Conservation (phyloP, 2,329 filamentous ascomycete species). For the Cytospora piceae region DNA sequence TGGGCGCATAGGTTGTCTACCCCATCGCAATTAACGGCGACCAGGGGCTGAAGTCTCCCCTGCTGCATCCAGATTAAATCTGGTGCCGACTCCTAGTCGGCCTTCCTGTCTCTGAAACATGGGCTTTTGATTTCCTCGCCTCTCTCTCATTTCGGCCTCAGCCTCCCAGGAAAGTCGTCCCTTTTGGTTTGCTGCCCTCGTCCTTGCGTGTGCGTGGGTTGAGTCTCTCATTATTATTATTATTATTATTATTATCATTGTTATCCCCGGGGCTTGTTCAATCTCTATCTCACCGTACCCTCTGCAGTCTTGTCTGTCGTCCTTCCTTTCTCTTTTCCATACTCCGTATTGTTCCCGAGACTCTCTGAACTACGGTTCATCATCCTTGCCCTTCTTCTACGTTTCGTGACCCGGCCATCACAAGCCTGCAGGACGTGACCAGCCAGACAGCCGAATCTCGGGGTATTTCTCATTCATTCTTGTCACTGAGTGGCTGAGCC, state of each 20-base stretch:
- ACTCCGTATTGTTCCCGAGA: slow-evolving; percentile 2
- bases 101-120: not conserved
- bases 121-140: not conserved
- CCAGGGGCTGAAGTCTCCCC: slow-evolving; percentile 19
- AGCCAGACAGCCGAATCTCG: not conserved
- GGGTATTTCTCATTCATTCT: slow-evolving; percentile 11
- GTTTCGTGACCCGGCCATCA: slow-evolving; percentile 1
- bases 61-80: slow-evolving; percentile 14
- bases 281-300: not conserved
- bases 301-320: not conserved
- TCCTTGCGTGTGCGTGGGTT: not conserved
- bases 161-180: not conserved
- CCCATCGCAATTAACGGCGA: slow-evolving; percentile 29
- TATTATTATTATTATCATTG: not conserved
- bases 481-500: slow-evolving; percentile 26
- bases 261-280: not conserved
- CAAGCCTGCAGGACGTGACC: slow-evolving; percentile 8
- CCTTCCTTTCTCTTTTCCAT: not conserved
- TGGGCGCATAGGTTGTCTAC: not conserved
- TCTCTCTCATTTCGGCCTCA: not conserved
- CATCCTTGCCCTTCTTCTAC: slow-evolving; percentile 3
- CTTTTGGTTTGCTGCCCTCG: not conserved
- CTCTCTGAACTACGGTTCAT: not conserved
- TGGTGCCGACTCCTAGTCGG: slow-evolving; percentile 10
- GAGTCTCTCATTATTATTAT: not conserved